Evolutionary conservation across 805 yeast genomes (phyloP).

Genomic region (Lachancea lanzarotensis): DNA sequence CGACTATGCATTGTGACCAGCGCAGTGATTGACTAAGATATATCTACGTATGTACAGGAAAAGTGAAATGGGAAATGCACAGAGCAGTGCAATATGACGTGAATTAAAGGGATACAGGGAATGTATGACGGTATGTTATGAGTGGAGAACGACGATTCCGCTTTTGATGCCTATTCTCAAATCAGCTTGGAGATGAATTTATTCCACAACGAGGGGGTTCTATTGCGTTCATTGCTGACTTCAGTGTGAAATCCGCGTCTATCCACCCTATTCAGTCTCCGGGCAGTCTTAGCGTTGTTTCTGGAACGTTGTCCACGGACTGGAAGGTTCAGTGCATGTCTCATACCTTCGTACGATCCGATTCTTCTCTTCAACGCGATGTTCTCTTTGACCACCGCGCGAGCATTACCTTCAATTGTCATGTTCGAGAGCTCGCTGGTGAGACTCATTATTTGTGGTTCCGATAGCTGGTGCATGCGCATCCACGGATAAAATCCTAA

Average conservation of each 20-base stretch:
- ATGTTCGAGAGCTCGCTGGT: constrained; percentile 81
- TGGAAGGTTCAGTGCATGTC: constrained; percentile 81
- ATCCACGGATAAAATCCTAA: constrained; percentile 87
- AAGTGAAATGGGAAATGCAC: neutral
- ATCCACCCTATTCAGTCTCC: constrained; percentile 70
- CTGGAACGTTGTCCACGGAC: constrained; percentile 88
- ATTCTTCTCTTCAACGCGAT: constrained; percentile 72
- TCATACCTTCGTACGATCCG: constrained; percentile 80
- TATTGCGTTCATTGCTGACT: neutral
- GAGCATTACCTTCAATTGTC: constrained; percentile 74
- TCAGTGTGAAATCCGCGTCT: constrained; percentile 40
- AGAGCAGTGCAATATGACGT: neutral
- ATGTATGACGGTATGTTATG: no score
- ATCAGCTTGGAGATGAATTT: no score
- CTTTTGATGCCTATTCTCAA: no score
- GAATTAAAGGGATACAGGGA: neutral
- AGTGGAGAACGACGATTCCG: no score
- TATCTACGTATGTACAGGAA: neutral
- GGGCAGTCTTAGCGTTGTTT: constrained; percentile 86
- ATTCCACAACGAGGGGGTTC: no score
- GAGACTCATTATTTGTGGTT: constrained; percentile 76
- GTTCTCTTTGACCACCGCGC: constrained; percentile 68
- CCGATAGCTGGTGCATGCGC: constrained; percentile 90
- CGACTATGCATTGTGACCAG: constrained; percentile 33
- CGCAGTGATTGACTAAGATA: neutral